Evolutionary conservation across 805 yeast species (phyloP).

Genomic region (Starmerella tilneyi): DNA sequence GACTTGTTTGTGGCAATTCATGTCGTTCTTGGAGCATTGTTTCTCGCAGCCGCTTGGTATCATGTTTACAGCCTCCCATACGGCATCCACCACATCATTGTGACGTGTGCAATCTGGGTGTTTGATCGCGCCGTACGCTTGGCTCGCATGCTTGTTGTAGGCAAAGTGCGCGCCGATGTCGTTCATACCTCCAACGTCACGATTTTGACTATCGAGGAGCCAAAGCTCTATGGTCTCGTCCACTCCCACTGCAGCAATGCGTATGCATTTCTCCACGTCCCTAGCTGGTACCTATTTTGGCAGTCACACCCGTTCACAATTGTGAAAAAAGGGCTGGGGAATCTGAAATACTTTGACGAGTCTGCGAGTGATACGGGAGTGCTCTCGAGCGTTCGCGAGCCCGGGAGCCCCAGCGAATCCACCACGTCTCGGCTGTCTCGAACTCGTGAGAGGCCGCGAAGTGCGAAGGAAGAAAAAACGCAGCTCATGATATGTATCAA

Average conservation of each 20-base stretch:
- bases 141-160: conserved; percentile 45
- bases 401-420: too few species aligned
- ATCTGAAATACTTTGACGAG: background rate
- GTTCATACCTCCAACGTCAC: conserved; percentile 28
- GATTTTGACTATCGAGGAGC: conserved; percentile 30
- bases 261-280: conserved; percentile 46
- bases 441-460: too few species aligned
- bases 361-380: background rate
- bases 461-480: too few species aligned
- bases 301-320: conserved; percentile 65
- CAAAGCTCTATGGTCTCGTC: conserved; percentile 35
- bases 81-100: conserved; percentile 17
- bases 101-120: conserved; percentile 51
- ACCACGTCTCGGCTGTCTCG: too few species aligned
- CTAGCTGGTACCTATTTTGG: conserved; percentile 44
- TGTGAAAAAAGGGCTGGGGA: conserved; percentile 5
- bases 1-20: conserved; percentile 52
- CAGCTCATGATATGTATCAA: conserved; percentile 15
- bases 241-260: conserved; percentile 37
- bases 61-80: conserved; percentile 33
- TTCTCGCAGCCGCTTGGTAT: conserved; percentile 49
- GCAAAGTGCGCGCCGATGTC: conserved; percentile 31
- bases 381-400: too few species aligned
- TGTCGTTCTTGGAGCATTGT: conserved; percentile 43
- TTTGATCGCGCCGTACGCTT: conserved; percentile 52